Evolutionary conservation across 1,284 basidiomycete genomes (phyloP).

Genomic region (Golubevia sp.): DNA sequence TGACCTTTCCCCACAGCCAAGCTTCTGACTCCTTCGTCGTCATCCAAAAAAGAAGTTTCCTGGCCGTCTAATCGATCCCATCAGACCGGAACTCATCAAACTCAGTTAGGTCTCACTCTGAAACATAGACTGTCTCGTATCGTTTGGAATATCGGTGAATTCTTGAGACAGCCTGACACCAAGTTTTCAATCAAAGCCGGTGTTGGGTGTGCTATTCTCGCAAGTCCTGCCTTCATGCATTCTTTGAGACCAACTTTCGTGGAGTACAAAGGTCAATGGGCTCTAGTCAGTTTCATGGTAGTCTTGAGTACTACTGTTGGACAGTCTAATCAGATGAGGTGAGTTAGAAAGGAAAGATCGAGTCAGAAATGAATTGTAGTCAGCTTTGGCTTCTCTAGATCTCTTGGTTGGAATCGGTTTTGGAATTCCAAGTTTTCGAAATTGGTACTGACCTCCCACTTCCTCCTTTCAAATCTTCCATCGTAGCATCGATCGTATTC

Average conservation of each 20-base stretch:
- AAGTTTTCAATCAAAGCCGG: conserved; percentile 87
- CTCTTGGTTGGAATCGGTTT: background rate
- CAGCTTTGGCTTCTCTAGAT: background rate
- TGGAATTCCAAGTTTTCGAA: background rate
- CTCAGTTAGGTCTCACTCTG: conserved; percentile 30
- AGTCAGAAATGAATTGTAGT: background rate
- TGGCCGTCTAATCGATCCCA: conserved; percentile 35
- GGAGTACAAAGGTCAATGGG: conserved; percentile 88
- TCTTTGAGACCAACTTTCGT: conserved; percentile 77
- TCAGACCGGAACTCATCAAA: conserved; percentile 39
- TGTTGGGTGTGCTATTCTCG: conserved; percentile 73
- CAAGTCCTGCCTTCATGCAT: conserved; percentile 83
- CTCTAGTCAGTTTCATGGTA: conserved; percentile 77
- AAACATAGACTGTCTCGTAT: conserved; percentile 32
- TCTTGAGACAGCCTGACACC: conserved; percentile 75
- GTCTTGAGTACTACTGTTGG: conserved; percentile 61
- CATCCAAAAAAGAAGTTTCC: background rate
- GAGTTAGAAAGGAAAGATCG: background rate
- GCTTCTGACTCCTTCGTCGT: no score
- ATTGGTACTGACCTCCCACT: background rate
- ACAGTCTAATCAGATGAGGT: conserved; percentile 53
- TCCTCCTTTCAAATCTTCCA: background rate
- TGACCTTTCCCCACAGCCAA: no score
- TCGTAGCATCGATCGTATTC: conserved; percentile 29
- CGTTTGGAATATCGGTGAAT: conserved; percentile 77